A percentile compares a stretch with the other conserved stretches of the same genome.
phyloP scores from a whole-genome alignment of 805 yeast genomes.

The Pichia kluyveri region DNA sequence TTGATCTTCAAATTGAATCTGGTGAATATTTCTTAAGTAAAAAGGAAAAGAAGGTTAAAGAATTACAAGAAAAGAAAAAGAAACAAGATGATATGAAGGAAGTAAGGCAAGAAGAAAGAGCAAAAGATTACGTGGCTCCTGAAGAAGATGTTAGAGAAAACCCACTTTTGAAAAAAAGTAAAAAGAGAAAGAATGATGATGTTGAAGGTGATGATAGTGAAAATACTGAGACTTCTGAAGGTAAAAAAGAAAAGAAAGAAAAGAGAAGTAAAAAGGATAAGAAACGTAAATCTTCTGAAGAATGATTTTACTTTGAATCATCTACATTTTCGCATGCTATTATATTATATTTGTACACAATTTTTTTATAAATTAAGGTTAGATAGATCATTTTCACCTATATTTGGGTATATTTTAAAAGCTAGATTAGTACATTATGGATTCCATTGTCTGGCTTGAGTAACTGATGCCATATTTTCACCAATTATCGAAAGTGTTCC shows the following conservation, averaged over 20 bases:
- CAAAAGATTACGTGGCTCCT: constrained; percentile 79
- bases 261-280: constrained; percentile 19
- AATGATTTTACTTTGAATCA: not conserved
- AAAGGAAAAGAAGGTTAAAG: constrained; percentile 66
- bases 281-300: constrained; percentile 6
- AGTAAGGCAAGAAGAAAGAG: constrained; percentile 58
- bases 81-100: constrained; percentile 66
- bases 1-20: constrained; percentile 93
- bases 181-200: constrained; percentile 22
- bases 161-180: constrained; percentile 24
- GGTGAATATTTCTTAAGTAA: constrained; percentile 96
- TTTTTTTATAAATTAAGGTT: not conserved
- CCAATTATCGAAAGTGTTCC: constrained; percentile 6
- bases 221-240: constrained; percentile 21
- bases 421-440: not conserved
- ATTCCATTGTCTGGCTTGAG: constrained; percentile 1
- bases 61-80: constrained; percentile 66
- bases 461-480: constrained; percentile 1
- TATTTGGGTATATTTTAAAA: not conserved
- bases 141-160: constrained; percentile 45
- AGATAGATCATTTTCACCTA: not conserved
- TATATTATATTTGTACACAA: not conserved
- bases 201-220: constrained; percentile 15
- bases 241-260: constrained; percentile 19
- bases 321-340: no score